Evolutionary conservation across 345 rosid genomes (phyloP).

Genomic region (Luvunga scandens): DNA sequence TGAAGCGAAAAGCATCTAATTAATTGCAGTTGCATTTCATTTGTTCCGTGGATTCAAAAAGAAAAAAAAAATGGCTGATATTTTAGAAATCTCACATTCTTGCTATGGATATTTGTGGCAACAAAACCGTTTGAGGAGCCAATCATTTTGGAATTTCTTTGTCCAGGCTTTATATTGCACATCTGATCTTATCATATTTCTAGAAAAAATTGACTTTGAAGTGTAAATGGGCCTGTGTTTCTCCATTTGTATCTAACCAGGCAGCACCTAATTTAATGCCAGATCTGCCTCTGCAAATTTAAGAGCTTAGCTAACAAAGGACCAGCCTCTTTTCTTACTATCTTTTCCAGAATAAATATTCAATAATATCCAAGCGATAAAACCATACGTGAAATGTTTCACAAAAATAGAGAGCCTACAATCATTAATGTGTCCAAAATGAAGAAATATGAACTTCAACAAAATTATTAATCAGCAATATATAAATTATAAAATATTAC

Average conservation of each 20-base stretch:
- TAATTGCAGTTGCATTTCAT: conserved; percentile 1
- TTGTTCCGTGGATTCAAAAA: not conserved
- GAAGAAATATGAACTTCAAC: not conserved
- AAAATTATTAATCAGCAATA: not conserved
- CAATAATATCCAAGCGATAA: not conserved
- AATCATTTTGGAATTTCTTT: not conserved
- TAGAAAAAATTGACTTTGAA: not conserved
- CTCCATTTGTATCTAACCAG: not conserved
- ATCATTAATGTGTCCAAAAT: not conserved
- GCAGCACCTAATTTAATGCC: not conserved
- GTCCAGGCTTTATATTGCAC: not conserved
- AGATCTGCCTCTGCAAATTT: not conserved
- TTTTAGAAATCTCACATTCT: not conserved
- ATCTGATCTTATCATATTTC: not conserved
- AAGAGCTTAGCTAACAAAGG: too few relatives aligned
- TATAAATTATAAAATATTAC: not conserved
- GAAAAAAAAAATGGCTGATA: not conserved
- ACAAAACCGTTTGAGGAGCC: not conserved
- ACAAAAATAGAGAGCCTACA: not conserved
- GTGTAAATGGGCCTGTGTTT: too few relatives aligned
- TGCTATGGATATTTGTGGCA: not conserved
- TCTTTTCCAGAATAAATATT: not conserved
- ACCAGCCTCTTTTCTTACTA: not conserved
- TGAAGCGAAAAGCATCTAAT: not conserved
- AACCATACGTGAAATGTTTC: not conserved